A percentile compares a stretch with the other conserved stretches of the same genome.
These are phyloP conservation scores for Trichoderma endophyticum DNA, from an alignment of 2,329 filamentous ascomycete genomes.

Conservation along the genomic window DNA sequence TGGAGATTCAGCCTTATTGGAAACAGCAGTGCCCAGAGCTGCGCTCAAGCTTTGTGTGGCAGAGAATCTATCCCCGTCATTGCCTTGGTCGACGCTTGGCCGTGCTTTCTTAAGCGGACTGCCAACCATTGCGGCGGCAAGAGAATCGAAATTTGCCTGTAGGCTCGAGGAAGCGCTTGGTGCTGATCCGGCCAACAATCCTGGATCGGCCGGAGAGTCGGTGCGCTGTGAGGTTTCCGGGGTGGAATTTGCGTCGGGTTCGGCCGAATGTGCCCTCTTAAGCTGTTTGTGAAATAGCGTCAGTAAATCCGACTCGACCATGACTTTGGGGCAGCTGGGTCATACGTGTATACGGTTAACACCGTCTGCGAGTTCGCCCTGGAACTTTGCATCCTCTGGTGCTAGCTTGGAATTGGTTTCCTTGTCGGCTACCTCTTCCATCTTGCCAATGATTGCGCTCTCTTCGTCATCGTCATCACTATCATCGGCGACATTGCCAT, in stretches of 20 bases:
- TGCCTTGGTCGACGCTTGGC: conserved; percentile 47
- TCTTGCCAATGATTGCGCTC: conserved; percentile 58
- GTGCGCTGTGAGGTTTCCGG: conserved; percentile 35
- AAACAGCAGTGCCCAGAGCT: conserved; percentile 33
- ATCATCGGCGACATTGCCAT: conserved; percentile 66
- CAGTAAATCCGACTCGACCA: neutral
- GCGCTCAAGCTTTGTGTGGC: conserved; percentile 35
- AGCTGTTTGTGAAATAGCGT: conserved; percentile 49
- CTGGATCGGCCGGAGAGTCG: conserved; percentile 35
- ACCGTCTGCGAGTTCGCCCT: conserved; percentile 74
- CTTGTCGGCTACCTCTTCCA: conserved; percentile 62
- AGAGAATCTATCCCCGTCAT: conserved; percentile 26
- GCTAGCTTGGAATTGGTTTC: conserved; percentile 57
- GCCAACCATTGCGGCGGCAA: conserved; percentile 49
- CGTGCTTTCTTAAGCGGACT: conserved; percentile 76
- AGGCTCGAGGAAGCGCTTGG: conserved; percentile 24
- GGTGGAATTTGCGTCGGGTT: conserved; percentile 52
- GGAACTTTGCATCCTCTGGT: conserved; percentile 68
- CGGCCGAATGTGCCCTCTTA: conserved; percentile 75
- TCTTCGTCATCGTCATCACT: conserved; percentile 74
- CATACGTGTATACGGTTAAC: conserved; percentile 78
- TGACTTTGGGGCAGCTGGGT: conserved; percentile 5
- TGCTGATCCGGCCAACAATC: conserved; percentile 14
- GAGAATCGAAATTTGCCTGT: conserved; percentile 33
- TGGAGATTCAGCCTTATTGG: conserved; percentile 24